These are phyloP conservation scores for Parsonsia alboflavescens DNA, from an alignment of 257 asterid species.

Conservation along the genomic window DNA sequence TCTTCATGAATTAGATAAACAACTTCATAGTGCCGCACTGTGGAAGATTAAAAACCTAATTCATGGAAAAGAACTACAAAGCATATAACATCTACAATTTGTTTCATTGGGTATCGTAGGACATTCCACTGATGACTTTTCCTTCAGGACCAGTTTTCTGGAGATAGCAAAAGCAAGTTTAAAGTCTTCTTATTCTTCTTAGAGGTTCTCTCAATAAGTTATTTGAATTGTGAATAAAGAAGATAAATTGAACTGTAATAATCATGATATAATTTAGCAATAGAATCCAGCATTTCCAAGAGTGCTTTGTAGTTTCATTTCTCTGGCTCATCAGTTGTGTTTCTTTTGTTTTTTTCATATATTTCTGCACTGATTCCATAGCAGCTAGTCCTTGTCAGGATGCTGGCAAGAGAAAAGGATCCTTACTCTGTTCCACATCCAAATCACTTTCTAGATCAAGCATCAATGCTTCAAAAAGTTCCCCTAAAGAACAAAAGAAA, in stretches of 20 bases:
- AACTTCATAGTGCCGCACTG: conserved; percentile 97
- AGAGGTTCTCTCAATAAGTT: background rate
- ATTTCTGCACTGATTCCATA: background rate
- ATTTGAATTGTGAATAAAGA: background rate
- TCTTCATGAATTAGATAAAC: conserved; percentile 90
- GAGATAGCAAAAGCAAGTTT: background rate
- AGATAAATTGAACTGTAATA: background rate
- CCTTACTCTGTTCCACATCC: conserved; percentile 67
- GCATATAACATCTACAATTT: background rate
- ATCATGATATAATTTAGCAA: background rate
- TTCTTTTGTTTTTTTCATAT: background rate
- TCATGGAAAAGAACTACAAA: conserved; percentile 7
- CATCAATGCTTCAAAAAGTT: conserved; percentile 64
- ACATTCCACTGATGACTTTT: background rate
- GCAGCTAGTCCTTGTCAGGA: background rate
- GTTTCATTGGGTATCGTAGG: background rate
- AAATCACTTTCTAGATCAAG: conserved; percentile 74
- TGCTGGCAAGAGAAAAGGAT: background rate
- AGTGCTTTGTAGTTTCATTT: background rate
- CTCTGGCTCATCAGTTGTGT: background rate
- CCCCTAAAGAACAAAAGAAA: conserved; percentile 56
- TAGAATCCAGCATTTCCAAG: background rate
- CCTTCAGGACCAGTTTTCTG: background rate
- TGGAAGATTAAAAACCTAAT: conserved; percentile 6
- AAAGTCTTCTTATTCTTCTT: background rate